A percentile compares a stretch with the other conserved stretches of the same genome.
These are phyloP conservation scores for Exserohilum turcica DNA, from an alignment of 2,329 filamentous ascomycete genomes.

Conservation along the genomic window DNA sequence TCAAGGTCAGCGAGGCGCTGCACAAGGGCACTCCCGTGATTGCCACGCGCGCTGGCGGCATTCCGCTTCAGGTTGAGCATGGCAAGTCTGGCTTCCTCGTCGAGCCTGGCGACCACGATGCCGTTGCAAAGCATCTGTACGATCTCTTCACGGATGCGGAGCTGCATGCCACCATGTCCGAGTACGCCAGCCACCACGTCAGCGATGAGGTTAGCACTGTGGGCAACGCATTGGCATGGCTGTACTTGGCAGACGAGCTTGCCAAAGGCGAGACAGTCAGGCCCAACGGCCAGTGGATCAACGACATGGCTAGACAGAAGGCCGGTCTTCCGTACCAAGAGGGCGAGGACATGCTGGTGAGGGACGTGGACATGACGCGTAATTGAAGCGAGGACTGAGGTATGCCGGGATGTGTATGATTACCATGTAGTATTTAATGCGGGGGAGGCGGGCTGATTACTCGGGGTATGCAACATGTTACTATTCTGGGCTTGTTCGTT, in stretches of 20 bases:
- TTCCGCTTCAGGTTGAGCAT: slow-evolving; percentile 77
- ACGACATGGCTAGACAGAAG: slow-evolving; percentile 72
- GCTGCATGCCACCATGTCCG: slow-evolving; percentile 70
- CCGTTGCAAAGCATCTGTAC: slow-evolving; percentile 70
- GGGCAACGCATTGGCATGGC: slow-evolving; percentile 76
- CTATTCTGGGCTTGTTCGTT: not conserved
- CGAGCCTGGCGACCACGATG: slow-evolving; percentile 69
- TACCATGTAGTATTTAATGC: too few relatives aligned
- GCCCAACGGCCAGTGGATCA: slow-evolving; percentile 70
- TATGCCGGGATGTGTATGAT: too few relatives aligned
- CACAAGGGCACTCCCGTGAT: slow-evolving; percentile 81
- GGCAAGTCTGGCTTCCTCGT: slow-evolving; percentile 76
- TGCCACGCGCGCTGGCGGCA: slow-evolving; percentile 75
- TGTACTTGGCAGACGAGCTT: slow-evolving; percentile 74
- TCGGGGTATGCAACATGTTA: not conserved
- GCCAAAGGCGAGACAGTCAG: slow-evolving; percentile 61
- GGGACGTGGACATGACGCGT: slow-evolving; percentile 8
- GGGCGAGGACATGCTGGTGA: slow-evolving; percentile 65
- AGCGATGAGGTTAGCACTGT: slow-evolving; percentile 83
- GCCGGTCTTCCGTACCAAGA: slow-evolving; percentile 64
- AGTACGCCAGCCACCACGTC: slow-evolving; percentile 67
- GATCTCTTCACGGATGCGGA: slow-evolving; percentile 68
- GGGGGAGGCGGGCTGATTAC: not conserved
- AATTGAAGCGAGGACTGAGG: slow-evolving; percentile 1
- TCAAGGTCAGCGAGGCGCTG: slow-evolving; percentile 83